phyloP scores from a whole-genome alignment of 768 basidiomycete genomes.

The Tubosaeta sp. region DNA sequence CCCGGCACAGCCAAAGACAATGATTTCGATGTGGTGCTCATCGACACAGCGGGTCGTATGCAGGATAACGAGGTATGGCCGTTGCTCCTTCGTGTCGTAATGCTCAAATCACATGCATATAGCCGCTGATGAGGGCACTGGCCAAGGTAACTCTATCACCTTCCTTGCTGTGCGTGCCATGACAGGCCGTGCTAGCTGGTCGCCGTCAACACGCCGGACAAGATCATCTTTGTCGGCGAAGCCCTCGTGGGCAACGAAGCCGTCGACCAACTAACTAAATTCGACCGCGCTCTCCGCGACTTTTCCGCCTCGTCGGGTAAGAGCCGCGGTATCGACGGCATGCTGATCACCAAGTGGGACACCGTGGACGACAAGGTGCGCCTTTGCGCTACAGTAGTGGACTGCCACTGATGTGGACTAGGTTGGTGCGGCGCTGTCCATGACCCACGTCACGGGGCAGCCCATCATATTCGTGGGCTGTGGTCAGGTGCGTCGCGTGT shows the following conservation, averaged over 20 bases:
- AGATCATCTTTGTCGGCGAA: constrained; percentile 97
- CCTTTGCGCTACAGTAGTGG: neutral
- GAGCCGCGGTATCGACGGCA: constrained; percentile 94
- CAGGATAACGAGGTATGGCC: constrained; percentile 90
- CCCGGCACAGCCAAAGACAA: constrained; percentile 68
- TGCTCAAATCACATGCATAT: constrained; percentile 8
- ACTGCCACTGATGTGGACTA: constrained; percentile 27
- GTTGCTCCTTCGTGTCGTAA: neutral
- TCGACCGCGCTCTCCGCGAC: constrained; percentile 89
- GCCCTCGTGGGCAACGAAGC: constrained; percentile 98
- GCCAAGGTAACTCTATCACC: constrained; percentile 61
- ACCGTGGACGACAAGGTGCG: constrained; percentile 94
- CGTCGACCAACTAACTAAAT: constrained; percentile 95
- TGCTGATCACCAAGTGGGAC: constrained; percentile 99
- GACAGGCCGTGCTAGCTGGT: constrained; percentile 57
- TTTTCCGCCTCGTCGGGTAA: constrained; percentile 71
- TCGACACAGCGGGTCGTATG: constrained; percentile 98
- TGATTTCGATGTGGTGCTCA: constrained; percentile 92
- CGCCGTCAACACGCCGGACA: constrained; percentile 90
- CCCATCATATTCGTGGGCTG: constrained; percentile 98
- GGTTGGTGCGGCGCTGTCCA: constrained; percentile 97
- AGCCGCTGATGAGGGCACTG: constrained; percentile 97
- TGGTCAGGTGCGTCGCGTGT: constrained; percentile 67
- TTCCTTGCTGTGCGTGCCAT: neutral
- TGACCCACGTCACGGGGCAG: constrained; percentile 99